Conservation (phyloP, 192 early-diverging fungal genomes). For the Coemansia biformis region DNA sequence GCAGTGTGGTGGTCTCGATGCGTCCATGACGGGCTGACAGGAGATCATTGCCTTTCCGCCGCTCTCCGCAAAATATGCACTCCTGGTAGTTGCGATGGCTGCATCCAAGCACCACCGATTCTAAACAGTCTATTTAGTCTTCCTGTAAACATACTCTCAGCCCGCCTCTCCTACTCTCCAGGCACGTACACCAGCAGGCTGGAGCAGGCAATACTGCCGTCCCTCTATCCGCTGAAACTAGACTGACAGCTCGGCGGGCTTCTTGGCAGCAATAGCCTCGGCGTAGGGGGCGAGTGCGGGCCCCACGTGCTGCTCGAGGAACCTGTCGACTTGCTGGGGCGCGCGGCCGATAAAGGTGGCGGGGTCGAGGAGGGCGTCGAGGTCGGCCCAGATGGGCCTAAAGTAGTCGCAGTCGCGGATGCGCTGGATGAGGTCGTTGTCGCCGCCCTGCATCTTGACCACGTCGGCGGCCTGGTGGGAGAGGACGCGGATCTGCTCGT, state of each 20-base stretch:
- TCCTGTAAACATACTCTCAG: no score
- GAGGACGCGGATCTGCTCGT: slow-evolving; percentile 95
- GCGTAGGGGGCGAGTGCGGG: slow-evolving; percentile 77
- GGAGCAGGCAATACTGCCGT: no score
- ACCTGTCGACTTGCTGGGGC: slow-evolving; percentile 85
- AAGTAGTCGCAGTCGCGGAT: slow-evolving; percentile 82
- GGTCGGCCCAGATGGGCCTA: slow-evolving; percentile 71
- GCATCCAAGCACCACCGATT: no score
- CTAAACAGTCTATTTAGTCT: no score
- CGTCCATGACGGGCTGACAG: background rate
- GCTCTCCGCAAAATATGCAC: no score
- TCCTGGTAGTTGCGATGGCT: no score
- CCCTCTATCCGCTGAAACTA: no score
- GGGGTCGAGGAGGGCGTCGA: slow-evolving; percentile 78
- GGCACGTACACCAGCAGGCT: no score
- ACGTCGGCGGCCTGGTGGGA: slow-evolving; percentile 84
- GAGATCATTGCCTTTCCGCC: no score
- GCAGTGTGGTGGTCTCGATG: slow-evolving; percentile 18
- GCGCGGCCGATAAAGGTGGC: slow-evolving; percentile 91
- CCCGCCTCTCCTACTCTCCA: no score
- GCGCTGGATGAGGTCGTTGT: slow-evolving; percentile 93
- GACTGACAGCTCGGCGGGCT: slow-evolving; percentile 44
- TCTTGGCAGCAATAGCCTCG: slow-evolving; percentile 51
- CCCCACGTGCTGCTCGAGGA: slow-evolving; percentile 74
- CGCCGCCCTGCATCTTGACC: slow-evolving; percentile 87